Conservation (phyloP, 2,329 filamentous ascomycete genomes). For the Diplodia sapinea region DNA sequence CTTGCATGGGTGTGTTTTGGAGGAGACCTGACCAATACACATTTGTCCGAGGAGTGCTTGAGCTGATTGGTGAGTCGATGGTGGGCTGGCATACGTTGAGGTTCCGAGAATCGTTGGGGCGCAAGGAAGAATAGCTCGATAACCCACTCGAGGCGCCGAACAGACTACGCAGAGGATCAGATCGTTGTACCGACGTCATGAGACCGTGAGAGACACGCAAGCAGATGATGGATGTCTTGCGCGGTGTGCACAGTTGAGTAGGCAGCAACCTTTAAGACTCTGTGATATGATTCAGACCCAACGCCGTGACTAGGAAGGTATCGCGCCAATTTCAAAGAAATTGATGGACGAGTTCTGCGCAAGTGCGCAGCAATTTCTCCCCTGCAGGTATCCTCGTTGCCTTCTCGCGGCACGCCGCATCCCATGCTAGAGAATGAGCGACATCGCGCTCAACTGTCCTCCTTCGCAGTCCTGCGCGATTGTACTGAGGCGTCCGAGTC, state of each 20-base stretch:
- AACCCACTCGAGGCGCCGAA: neutral
- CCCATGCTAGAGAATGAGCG: neutral
- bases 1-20: neutral
- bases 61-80: neutral
- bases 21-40: neutral
- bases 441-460: slow-evolving; percentile 1
- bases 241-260: neutral
- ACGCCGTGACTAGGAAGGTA: neutral
- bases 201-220: neutral
- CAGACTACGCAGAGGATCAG: neutral
- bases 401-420: neutral
- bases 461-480: slow-evolving; percentile 5
- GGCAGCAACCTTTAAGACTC: slow-evolving; percentile 11
- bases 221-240: neutral
- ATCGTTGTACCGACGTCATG: neutral
- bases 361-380: slow-evolving; percentile 11
- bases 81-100: neutral
- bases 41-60: neutral
- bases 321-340: neutral
- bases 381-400: slow-evolving; percentile 6
- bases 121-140: neutral
- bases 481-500: neutral
- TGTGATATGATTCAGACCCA: neutral
- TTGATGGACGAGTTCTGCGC: neutral
- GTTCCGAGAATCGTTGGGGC: neutral